Percentiles rank a stretch among this genome's conserved stretches.
These are phyloP conservation scores for Madurella fahalii DNA, from an alignment of 2,329 filamentous ascomycete genomes.

Conservation along the genomic window DNA sequence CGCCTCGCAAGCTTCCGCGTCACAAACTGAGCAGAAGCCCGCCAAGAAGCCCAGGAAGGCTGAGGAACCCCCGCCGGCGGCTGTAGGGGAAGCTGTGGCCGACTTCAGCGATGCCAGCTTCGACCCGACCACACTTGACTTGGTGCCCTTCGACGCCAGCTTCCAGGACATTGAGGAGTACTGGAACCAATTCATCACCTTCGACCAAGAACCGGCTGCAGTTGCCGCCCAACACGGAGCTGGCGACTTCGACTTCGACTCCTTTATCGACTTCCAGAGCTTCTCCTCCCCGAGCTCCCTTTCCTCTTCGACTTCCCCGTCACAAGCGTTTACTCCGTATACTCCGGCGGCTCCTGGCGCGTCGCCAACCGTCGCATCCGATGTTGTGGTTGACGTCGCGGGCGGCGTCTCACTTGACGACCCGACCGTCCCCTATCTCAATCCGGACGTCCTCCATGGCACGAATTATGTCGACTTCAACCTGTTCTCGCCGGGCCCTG, in stretches of 20 bases:
- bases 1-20: slow-evolving; percentile 32
- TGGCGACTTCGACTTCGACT: slow-evolving; percentile 45
- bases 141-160: slow-evolving; percentile 16
- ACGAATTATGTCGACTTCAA: slow-evolving; percentile 53
- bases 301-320: slow-evolving; percentile 33
- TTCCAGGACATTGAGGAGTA: slow-evolving; percentile 22
- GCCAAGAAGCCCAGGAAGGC: slow-evolving; percentile 41
- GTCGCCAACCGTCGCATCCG: slow-evolving; percentile 16
- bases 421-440: slow-evolving; percentile 40
- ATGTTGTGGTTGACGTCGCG: slow-evolving; percentile 3
- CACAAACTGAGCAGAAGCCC: slow-evolving; percentile 31
- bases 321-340: slow-evolving; percentile 30
- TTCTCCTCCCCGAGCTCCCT: slow-evolving; percentile 38
- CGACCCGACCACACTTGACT: slow-evolving; percentile 15
- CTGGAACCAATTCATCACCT: slow-evolving; percentile 42
- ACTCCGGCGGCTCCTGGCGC: slow-evolving; percentile 14
- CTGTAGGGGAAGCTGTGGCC: slow-evolving; percentile 17
- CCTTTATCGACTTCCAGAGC: slow-evolving; percentile 42
- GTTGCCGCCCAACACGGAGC: slow-evolving; percentile 24
- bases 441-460: slow-evolving; percentile 31
- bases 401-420: slow-evolving; percentile 17
- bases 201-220: slow-evolving; percentile 34
- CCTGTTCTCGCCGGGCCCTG: slow-evolving; percentile 49
- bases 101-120: slow-evolving; percentile 21
- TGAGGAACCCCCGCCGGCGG: slow-evolving; percentile 10